Percentiles rank a stretch among this genome's conserved stretches.
Conservation (phyloP, 2,329 filamentous ascomycete species). For the Neophaeococcomyces mojaviensis region DNA sequence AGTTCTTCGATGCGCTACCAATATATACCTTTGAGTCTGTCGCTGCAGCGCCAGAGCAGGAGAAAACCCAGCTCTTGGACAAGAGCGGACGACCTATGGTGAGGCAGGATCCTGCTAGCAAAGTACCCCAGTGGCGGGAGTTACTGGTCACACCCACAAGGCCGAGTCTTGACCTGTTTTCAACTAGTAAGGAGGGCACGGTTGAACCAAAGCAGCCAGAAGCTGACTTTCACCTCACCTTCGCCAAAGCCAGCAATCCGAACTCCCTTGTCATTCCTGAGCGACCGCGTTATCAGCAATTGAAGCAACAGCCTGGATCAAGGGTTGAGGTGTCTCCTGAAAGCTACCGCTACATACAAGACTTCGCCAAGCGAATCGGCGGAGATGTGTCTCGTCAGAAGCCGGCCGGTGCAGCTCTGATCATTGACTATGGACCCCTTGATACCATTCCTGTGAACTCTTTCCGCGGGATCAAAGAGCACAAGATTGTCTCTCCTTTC, state of each 20-base stretch:
- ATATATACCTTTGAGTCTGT: constrained; percentile 91
- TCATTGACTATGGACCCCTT: constrained; percentile 86
- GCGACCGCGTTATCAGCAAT: constrained; percentile 64
- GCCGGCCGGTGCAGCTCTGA: constrained; percentile 79
- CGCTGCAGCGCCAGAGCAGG: constrained; percentile 38
- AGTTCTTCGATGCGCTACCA: constrained; percentile 96
- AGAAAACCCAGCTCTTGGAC: constrained; percentile 41
- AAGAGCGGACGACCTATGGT: constrained; percentile 36
- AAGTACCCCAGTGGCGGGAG: constrained; percentile 67
- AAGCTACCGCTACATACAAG: constrained; percentile 66
- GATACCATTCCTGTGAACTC: constrained; percentile 78
- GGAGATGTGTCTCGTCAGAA: constrained; percentile 49
- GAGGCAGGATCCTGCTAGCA: constrained; percentile 31
- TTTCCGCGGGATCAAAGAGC: constrained; percentile 75
- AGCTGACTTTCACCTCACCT: constrained; percentile 80
- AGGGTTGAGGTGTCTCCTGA: constrained; percentile 89
- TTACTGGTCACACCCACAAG: constrained; percentile 66
- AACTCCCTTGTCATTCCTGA: constrained; percentile 81
- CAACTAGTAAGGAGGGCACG: constrained; percentile 27
- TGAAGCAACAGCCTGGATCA: constrained; percentile 60
- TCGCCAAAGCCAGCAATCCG: constrained; percentile 67
- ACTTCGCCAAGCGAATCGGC: constrained; percentile 80
- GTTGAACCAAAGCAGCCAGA: constrained; percentile 38
- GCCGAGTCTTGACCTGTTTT: constrained; percentile 48
- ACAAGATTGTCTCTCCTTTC: constrained; percentile 72